Base-by-base conservation (phyloP, 2,329 filamentous ascomycete species). In the Macrophomina tecta region DNA sequence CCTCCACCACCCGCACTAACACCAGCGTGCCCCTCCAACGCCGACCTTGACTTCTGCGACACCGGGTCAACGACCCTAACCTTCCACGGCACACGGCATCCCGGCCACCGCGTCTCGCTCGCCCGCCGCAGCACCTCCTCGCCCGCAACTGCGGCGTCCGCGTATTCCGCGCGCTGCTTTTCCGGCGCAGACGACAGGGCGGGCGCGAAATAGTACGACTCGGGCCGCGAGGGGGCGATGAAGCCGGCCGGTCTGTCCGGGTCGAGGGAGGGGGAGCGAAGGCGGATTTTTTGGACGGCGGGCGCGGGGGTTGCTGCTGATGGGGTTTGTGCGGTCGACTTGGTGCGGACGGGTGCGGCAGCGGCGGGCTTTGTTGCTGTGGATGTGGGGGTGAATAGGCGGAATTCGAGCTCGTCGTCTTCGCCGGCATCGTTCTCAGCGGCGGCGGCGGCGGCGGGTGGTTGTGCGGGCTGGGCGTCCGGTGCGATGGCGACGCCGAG, bases 321-420 rank as follows among this genome's bases (percentile, higher is more conserved):
- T 42, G 53, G 9, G 12, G 53, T 16, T 11, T 12, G 18, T 7
- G 14, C 6, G 49, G 30, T 34, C 36, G 36, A 12, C 36, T 32
- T 18, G 7, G 53, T 7, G 11, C 36, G 3, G 23, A 23, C 2
- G 12, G 53, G 9, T 5, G 36, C 18, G 0, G 18, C 18, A 2
- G 48, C 23, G 23, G 49, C 1, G 23, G 49, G 7, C 14, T 40
- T 40, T 14, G 23, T 23, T 23, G 23, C 23, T 23, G 23, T 23
- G 23, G 7, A 2, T 18, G 53, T 5, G 40, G 40, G 40, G 42
- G 56, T 30, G 42, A 61, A 61, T 42, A 61, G 58, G 58, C 58
- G 58, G 58, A 61, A 61, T 8, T 48, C 42, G 58, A 61, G 58
- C 32, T 61, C 58, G 4, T 49, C 40, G 28, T 32, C 40, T n/a